Conservation (phyloP, 805 yeast species). For the Wickerhamomyces hampshirensis region DNA sequence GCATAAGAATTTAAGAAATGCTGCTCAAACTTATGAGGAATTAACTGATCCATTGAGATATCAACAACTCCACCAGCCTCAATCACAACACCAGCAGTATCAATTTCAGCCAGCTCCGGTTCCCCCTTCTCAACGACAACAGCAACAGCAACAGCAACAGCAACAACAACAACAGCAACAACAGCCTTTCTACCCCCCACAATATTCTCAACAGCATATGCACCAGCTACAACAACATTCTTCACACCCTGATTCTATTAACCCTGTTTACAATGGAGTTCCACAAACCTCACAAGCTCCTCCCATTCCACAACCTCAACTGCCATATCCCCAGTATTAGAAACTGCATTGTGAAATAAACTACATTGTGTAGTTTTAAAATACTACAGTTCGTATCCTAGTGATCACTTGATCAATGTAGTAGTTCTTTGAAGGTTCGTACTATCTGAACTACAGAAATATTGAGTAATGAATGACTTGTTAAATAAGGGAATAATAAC, state of each 20-base stretch:
- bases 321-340: constrained; percentile 9
- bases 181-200: constrained; percentile 3
- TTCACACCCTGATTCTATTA: too few species aligned
- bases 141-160: constrained; percentile 31
- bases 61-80: constrained; percentile 14
- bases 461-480: too few species aligned
- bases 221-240: constrained; percentile 4
- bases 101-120: constrained; percentile 1
- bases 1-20: constrained; percentile 64
- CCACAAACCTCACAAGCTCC: constrained; percentile 2
- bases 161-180: constrained; percentile 32
- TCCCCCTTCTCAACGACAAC: constrained; percentile 19
- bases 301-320: constrained; percentile 8
- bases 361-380: too few species aligned
- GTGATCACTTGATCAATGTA: too few species aligned
- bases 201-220: constrained; percentile 1
- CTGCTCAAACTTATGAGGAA: constrained; percentile 65
- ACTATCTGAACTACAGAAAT: too few species aligned
- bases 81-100: constrained; percentile 1
- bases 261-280: constrained; percentile 1
- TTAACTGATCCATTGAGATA: constrained; percentile 46
- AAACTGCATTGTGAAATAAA: too few species aligned
- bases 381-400: too few species aligned
- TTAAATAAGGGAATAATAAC: too few species aligned
- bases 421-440: too few species aligned